Conservation (phyloP, 2,329 filamentous ascomycete genomes). For the Pseudogymnoascus sp. region DNA sequence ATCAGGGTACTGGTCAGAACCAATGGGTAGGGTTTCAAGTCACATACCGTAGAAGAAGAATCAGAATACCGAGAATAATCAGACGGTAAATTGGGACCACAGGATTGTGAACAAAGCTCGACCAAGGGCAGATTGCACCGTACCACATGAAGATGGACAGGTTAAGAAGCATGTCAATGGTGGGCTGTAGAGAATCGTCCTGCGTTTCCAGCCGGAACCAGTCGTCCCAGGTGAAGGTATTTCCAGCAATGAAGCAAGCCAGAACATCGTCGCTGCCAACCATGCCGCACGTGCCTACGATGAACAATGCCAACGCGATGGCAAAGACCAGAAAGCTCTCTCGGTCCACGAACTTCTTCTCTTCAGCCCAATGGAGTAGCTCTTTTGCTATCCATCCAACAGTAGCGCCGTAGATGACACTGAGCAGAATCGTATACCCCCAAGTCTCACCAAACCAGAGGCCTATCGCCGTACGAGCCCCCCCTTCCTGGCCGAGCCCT, state of each 20-base stretch:
- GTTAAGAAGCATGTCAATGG: slow-evolving; percentile 91
- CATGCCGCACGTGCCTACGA: slow-evolving; percentile 79
- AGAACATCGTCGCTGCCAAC: slow-evolving; percentile 84
- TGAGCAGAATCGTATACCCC: slow-evolving; percentile 75
- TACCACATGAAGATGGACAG: slow-evolving; percentile 87
- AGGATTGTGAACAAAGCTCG: slow-evolving; percentile 54
- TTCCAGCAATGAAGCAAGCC: slow-evolving; percentile 87
- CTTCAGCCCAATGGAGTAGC: slow-evolving; percentile 75
- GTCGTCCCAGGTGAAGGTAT: slow-evolving; percentile 86
- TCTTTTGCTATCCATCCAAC: slow-evolving; percentile 72
- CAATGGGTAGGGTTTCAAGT: no score
- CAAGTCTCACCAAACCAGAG: slow-evolving; percentile 82
- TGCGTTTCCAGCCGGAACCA: slow-evolving; percentile 86
- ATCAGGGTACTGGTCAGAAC: slow-evolving; percentile 35
- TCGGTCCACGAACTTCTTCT: slow-evolving; percentile 56
- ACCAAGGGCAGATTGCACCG: slow-evolving; percentile 79
- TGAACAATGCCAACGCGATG: slow-evolving; percentile 77
- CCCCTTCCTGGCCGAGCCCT: slow-evolving; percentile 48
- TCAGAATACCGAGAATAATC: slow-evolving; percentile 63
- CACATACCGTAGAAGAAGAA: slow-evolving; percentile 58
- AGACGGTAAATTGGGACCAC: slow-evolving; percentile 70
- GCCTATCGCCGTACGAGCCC: slow-evolving; percentile 59
- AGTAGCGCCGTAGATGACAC: slow-evolving; percentile 65
- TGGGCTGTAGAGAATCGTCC: slow-evolving; percentile 89
- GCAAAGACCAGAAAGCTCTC: slow-evolving; percentile 46